phyloP scores from a whole-genome alignment of 495 filamentous ascomycete species.

The Xylaria castorea region DNA sequence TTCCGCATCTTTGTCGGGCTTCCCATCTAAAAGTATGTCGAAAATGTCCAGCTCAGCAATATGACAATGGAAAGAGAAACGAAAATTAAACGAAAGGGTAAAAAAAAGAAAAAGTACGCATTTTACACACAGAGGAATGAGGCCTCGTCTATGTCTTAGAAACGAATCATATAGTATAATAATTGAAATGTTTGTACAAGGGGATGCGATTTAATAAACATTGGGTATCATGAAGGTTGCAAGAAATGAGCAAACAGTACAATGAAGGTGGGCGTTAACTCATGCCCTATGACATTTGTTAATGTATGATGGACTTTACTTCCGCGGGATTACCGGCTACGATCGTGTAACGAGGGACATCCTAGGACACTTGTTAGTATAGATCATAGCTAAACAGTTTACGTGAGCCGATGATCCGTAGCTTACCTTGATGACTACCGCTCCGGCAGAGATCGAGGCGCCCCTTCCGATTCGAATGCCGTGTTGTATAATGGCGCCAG shows the following conservation, averaged over 20 bases:
- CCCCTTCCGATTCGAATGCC: conserved; percentile 84
- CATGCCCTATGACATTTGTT: conserved; percentile 21
- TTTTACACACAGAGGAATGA: not conserved
- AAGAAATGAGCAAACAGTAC: conserved; percentile 18
- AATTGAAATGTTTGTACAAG: conserved; percentile 18
- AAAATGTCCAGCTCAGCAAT: conserved; percentile 6
- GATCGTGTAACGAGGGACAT: conserved; percentile 67
- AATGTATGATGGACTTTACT: conserved; percentile 56
- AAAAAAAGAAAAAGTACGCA: not conserved
- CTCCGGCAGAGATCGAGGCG: conserved; percentile 80
- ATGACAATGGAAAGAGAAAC: not conserved
- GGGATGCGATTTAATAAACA: conserved; percentile 11
- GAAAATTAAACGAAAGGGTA: not conserved
- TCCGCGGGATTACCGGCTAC: conserved; percentile 69
- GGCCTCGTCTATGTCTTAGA: conserved; percentile 21
- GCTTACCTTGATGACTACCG: conserved; percentile 84
- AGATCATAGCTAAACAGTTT: not conserved
- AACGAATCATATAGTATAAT: conserved; percentile 14
- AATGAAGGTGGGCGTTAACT: conserved; percentile 18
- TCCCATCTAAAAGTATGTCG: not conserved
- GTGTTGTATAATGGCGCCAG: conserved; percentile 81
- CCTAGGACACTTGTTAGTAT: conserved; percentile 34
- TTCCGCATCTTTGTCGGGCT: conserved; percentile 4
- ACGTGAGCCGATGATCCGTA: not conserved
- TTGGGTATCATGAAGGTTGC: conserved; percentile 33